Evolutionary conservation across 1,139 yeast genomes (phyloP).

Genomic region (Saccharomyces hybrid): DNA sequence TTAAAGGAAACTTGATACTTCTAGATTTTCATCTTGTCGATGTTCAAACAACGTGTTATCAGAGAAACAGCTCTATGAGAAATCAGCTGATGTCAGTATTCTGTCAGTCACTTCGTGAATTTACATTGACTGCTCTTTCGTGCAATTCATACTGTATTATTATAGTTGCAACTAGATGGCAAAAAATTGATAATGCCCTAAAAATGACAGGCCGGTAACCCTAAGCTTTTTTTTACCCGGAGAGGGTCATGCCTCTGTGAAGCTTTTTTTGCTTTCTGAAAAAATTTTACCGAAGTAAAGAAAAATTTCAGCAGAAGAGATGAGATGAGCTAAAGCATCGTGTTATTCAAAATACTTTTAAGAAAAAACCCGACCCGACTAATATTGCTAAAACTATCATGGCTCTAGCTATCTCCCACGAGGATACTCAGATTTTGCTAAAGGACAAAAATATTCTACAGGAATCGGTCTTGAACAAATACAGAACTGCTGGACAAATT

Average conservation of each 20-base stretch:
- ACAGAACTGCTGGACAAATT: constrained; percentile 84
- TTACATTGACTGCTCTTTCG: neutral
- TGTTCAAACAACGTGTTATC: neutral
- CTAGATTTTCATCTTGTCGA: no score
- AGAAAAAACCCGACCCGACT: constrained; percentile 10
- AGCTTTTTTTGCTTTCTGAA: neutral
- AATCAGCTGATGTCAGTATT: neutral
- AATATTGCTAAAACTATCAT: constrained; percentile 27
- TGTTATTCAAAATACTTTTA: constrained; percentile 2
- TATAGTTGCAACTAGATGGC: neutral
- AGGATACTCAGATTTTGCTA: constrained; percentile 65
- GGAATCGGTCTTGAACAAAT: constrained; percentile 62
- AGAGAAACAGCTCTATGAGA: neutral
- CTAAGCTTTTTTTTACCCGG: neutral
- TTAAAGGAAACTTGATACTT: no score
- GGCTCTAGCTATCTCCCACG: constrained; percentile 62
- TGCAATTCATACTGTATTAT: neutral
- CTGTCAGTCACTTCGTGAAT: neutral
- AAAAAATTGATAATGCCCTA: neutral
- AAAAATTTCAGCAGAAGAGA: constrained; percentile 4
- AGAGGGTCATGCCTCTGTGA: neutral
- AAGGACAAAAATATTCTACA: constrained; percentile 64
- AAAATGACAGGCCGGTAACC: neutral
- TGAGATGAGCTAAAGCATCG: constrained; percentile 1
- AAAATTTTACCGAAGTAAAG: constrained; percentile 1